These are phyloP conservation scores for Ustilago shanxiensis DNA, from an alignment of 1,284 basidiomycete genomes.

Conservation along the genomic window DNA sequence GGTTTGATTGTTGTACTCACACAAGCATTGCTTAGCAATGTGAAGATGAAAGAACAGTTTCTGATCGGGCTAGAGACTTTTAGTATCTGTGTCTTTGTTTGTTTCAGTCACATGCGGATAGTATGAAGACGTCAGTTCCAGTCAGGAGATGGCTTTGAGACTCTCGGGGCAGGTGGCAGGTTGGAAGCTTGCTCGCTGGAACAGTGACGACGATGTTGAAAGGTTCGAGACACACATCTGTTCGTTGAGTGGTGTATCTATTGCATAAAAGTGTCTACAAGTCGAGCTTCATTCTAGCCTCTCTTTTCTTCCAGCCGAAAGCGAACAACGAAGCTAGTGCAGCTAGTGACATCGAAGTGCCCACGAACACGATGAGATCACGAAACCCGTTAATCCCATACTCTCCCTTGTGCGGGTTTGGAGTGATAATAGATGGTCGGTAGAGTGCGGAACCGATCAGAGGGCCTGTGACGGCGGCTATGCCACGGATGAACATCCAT, in stretches of 20 bases:
- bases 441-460: constrained; percentile 53
- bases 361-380: constrained; percentile 49
- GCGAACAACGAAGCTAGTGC: constrained; percentile 11
- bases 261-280: too few species aligned
- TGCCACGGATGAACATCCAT: constrained; percentile 50
- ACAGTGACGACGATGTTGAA: too few species aligned
- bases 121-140: too few species aligned
- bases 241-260: too few species aligned
- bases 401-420: constrained; percentile 14
- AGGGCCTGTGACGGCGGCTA: constrained; percentile 48
- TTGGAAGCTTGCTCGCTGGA: too few species aligned
- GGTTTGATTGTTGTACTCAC: background rate
- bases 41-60: background rate
- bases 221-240: too few species aligned
- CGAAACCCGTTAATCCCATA: constrained; percentile 45
- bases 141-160: too few species aligned
- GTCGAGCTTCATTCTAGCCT: background rate
- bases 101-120: too few species aligned
- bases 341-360: constrained; percentile 20
- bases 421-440: constrained; percentile 12
- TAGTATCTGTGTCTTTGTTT: too few species aligned
- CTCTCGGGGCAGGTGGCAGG: too few species aligned
- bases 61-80: too few species aligned
- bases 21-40: background rate
- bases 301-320: constrained; percentile 4